Evolutionary conservation across 257 asterid species (phyloP).

Genomic region (Solanum acaule): DNA sequence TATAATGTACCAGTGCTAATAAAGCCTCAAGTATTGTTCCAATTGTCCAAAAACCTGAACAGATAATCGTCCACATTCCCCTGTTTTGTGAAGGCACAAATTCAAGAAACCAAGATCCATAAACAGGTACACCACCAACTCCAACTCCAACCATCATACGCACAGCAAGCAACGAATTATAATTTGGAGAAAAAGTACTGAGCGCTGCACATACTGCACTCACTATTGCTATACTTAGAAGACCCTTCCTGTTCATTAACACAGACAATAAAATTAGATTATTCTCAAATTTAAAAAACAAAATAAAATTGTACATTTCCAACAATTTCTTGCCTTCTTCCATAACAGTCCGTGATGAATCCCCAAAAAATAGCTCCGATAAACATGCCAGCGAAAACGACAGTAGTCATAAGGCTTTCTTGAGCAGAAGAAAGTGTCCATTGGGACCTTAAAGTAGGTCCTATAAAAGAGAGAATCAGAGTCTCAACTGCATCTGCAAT

Average conservation of each 20-base stretch:
- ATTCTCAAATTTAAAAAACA: background rate
- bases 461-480: conserved; percentile 66
- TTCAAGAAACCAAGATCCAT: conserved; percentile 68
- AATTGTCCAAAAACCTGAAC: conserved; percentile 53
- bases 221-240: conserved; percentile 50
- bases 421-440: conserved; percentile 62
- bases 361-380: conserved; percentile 73
- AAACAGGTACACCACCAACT: conserved; percentile 74
- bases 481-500: conserved; percentile 70
- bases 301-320: background rate
- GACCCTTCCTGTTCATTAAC: conserved; percentile 43
- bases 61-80: conserved; percentile 68
- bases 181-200: conserved; percentile 58
- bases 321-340: conserved; percentile 49
- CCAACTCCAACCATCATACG: conserved; percentile 67
- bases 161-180: conserved; percentile 29
- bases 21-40: conserved; percentile 71
- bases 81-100: conserved; percentile 20
- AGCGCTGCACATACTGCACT: conserved; percentile 45
- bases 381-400: conserved; percentile 74
- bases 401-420: conserved; percentile 56
- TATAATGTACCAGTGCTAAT: conserved; percentile 54
- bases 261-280: background rate
- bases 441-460: conserved; percentile 42
- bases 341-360: conserved; percentile 40